Evolutionary conservation across 306 rosid genomes (phyloP).

Genomic region (Mucuna pruriens): DNA sequence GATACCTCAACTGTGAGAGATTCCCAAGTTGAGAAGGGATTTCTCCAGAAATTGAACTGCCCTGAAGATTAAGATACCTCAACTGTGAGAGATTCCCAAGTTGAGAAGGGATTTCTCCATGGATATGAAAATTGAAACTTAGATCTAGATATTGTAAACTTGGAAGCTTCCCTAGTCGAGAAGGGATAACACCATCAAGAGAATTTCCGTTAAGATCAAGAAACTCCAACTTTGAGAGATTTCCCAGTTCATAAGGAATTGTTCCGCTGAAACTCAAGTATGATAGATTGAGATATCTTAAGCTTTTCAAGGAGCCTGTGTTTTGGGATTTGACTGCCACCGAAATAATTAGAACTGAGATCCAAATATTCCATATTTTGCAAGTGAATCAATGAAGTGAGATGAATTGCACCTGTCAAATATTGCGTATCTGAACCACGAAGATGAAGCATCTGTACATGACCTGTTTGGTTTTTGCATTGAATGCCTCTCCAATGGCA

Average conservation of each 20-base stretch:
- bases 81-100: neutral
- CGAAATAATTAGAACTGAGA: neutral
- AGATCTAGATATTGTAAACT: neutral
- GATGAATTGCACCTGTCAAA: neutral
- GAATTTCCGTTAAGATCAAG: no score
- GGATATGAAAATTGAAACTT: neutral
- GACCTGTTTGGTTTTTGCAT: constrained; percentile 32
- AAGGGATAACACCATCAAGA: no score
- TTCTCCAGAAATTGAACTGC: neutral
- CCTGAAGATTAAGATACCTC: neutral
- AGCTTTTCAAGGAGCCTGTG: neutral
- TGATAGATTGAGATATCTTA: constrained; percentile 32
- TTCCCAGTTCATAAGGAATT: constrained; percentile 22
- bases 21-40: neutral
- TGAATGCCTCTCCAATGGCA: constrained; percentile 30
- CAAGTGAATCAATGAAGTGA: neutral
- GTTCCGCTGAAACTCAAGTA: accelerated
- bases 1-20: neutral
- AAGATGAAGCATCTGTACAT: neutral
- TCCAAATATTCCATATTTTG: constrained; percentile 9
- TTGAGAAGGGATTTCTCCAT: neutral
- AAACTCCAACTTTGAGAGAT: neutral
- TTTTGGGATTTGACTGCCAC: neutral
- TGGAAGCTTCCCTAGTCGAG: neutral
- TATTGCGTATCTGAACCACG: no score